A percentile compares a stretch with the other conserved stretches of the same genome.
These are phyloP conservation scores for Pseudogymnoascus sp. DNA, from an alignment of 2,329 filamentous ascomycete genomes.

Conservation along the genomic window DNA sequence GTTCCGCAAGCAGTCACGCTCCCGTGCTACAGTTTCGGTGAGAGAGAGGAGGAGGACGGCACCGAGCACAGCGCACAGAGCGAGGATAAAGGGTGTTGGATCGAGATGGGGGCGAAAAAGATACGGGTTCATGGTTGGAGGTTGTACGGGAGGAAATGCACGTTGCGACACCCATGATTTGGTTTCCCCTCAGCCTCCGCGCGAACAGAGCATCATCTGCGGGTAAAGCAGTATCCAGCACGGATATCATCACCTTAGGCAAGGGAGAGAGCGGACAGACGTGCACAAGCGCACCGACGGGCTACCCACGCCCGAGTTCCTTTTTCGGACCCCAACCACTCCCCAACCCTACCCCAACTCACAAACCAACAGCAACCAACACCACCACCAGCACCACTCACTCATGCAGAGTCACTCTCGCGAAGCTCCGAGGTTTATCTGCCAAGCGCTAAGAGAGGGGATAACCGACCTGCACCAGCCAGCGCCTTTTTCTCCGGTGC, in stretches of 20 bases:
- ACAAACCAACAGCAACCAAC: no score
- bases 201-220: background rate
- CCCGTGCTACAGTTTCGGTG: background rate
- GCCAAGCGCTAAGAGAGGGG: background rate
- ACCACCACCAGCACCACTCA: background rate
- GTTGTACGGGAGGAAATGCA: background rate
- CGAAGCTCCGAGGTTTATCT: background rate
- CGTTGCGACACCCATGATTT: background rate
- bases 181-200: background rate
- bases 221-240: background rate
- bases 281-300: no score
- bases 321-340: background rate
- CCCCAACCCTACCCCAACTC: no score
- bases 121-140: background rate
- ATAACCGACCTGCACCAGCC: background rate
- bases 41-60: no score
- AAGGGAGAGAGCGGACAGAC: no score
- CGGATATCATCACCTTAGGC: background rate
- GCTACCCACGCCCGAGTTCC: no score
- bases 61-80: no score
- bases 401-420: background rate
- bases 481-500: background rate
- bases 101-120: background rate
- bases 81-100: background rate
- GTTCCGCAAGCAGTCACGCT: background rate